Evolutionary conservation across 2,329 filamentous ascomycete genomes (phyloP), one percentile per base, ranked within the genome.

Genomic region (Neoascochyta sp.): DNA sequence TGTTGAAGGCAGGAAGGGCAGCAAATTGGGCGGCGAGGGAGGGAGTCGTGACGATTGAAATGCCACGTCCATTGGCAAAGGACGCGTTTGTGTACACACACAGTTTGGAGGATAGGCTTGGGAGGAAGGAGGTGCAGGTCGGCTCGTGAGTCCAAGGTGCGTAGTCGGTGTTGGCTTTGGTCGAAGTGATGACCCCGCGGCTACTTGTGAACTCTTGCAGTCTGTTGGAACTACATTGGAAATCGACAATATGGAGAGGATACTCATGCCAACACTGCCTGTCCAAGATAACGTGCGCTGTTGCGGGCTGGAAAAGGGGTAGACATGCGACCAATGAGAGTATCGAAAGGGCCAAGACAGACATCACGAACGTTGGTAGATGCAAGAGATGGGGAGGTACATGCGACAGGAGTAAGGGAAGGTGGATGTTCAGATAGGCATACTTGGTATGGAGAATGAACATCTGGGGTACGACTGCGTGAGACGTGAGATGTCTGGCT

Each of bases 31-130:
- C 23, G 2, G 59, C 55, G 16, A 61, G 24, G 2, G 17, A 22
- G 9, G 55, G 57, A 0, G 57, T 61, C 0, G 59, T 63, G 27
- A 63, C 51, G 5, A 63, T 47, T 0, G 58, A 57, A 3, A 62
- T 60, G 2, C 59, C 58, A 1, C 56, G 47, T 6, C 49, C 50
- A n/a, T 42, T 23, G 18, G 36, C 43, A 18, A 60, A 60, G 1
- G 49, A 43, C 1, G 37, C 26, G 21, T 41, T 42, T 8, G 57
- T 61, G 34, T 57, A 63, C 3, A 57, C 38, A 24, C 58, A 63
- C 1, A 63, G 48, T 5, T 43, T 41, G 2, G 30, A 12, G 12
- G 26, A 20, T 9, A 24, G 21, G 20, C 32, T 41, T 15, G 37
- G 22, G 10, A 60, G 41, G 2, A 36, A 9, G 2, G 34, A 15